A percentile compares a stretch with the other conserved stretches of the same genome.
These are phyloP conservation scores for Penicillium sp. DNA, from an alignment of 2,329 filamentous ascomycete species.

Conservation along the genomic window DNA sequence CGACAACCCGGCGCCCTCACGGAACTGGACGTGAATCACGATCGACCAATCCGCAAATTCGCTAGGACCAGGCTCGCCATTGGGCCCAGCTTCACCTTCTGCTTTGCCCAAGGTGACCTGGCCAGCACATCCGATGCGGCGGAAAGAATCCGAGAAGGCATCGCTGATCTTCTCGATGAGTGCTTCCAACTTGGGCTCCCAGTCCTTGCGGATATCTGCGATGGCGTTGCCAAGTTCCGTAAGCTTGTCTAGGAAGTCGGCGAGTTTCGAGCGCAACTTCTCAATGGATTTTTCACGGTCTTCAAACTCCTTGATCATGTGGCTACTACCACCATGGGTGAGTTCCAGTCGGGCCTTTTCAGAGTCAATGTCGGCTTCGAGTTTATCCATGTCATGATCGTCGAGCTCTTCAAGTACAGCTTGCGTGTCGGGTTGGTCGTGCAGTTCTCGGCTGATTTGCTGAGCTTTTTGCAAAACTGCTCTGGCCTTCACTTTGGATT, in stretches of 20 bases:
- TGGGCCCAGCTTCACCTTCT: conserved; percentile 35
- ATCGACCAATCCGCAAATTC: conserved; percentile 95
- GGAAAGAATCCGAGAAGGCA: conserved; percentile 90
- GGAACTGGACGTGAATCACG: conserved; percentile 92
- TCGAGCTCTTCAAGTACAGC: conserved; percentile 48
- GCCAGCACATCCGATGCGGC: conserved; percentile 89
- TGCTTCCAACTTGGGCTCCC: conserved; percentile 80
- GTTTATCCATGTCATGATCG: conserved; percentile 59
- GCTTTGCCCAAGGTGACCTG: conserved; percentile 84
- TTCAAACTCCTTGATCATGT: conserved; percentile 75
- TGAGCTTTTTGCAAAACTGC: conserved; percentile 19
- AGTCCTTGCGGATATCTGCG: conserved; percentile 64
- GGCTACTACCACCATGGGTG: conserved; percentile 73
- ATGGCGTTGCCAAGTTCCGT: conserved; percentile 60
- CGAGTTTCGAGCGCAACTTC: conserved; percentile 60
- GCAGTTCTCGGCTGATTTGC: conserved; percentile 13
- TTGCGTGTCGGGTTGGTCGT: conserved; percentile 26
- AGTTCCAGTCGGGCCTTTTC: conserved; percentile 75
- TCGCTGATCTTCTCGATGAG: conserved; percentile 80
- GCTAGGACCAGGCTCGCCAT: conserved; percentile 48
- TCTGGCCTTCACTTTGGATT: conserved; percentile 19
- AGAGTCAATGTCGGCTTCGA: conserved; percentile 72
- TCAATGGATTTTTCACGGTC: conserved; percentile 69
- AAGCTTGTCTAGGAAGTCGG: conserved; percentile 56
- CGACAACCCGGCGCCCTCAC: conserved; percentile 79